Percentiles rank a stretch among this genome's conserved stretches.
These are phyloP conservation scores for Metschnikowia matae DNA, from an alignment of 805 yeast genomes.

Conservation along the genomic window DNA sequence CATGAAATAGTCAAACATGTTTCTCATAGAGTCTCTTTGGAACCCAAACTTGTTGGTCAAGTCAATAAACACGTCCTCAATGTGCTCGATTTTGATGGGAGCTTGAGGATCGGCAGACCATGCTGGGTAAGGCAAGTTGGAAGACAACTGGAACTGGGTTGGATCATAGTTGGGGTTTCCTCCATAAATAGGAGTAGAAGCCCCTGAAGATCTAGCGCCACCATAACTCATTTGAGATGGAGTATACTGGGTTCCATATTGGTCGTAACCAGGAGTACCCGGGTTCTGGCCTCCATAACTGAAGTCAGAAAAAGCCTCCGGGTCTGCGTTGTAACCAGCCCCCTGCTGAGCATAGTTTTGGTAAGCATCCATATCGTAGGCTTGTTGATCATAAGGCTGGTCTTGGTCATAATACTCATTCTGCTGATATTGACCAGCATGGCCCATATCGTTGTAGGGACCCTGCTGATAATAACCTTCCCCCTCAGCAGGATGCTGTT, in stretches of 20 bases:
- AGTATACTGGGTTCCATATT: conserved; percentile 67
- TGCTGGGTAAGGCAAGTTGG: conserved; percentile 96
- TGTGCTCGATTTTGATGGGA: conserved; percentile 77
- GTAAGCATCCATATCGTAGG: conserved; percentile 46
- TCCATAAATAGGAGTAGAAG: conserved; percentile 91
- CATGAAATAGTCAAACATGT: conserved; percentile 86
- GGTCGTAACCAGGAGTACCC: conserved; percentile 68
- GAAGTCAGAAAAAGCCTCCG: conserved; percentile 66
- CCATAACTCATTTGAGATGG: conserved; percentile 87
- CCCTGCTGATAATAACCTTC: conserved; percentile 37
- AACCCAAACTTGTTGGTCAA: conserved; percentile 80
- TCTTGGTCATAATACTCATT: conserved; percentile 49
- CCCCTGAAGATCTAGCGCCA: conserved; percentile 80
- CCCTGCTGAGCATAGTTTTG: conserved; percentile 31
- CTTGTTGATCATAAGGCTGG: conserved; percentile 47
- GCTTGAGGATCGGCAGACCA: conserved; percentile 96
- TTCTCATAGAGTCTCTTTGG: conserved; percentile 92
- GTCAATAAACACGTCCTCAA: conserved; percentile 83
- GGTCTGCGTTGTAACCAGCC: conserved; percentile 41
- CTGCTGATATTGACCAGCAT: conserved; percentile 29
- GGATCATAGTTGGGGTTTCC: conserved; percentile 55
- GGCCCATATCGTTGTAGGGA: conserved; percentile 35
- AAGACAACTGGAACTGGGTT: conserved; percentile 60
- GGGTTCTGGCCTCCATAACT: conserved; percentile 49
- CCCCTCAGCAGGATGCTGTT: conserved; percentile 23